Percentiles rank a stretch among this genome's conserved stretches.
These are phyloP conservation scores for Xanthoceras sorbifolium DNA, from an alignment of 345 rosid genomes.

Conservation along the genomic window DNA sequence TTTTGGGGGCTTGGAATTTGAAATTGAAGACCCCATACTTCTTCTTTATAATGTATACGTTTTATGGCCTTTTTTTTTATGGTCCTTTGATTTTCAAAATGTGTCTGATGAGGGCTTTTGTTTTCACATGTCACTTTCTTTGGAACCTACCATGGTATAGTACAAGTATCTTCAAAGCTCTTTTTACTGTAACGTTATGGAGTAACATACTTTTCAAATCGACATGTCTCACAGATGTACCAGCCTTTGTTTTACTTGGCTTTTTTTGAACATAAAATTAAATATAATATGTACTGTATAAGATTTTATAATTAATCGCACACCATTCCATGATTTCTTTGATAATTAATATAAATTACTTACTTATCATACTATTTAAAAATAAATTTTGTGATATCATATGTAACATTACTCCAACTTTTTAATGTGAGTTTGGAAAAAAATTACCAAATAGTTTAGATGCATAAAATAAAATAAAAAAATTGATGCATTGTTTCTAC, in stretches of 20 bases:
- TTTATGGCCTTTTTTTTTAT: slow-evolving; percentile 7
- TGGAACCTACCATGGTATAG: background rate
- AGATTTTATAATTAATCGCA: too few relatives aligned
- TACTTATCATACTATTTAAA: too few relatives aligned
- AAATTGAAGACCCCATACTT: slow-evolving; percentile 20
- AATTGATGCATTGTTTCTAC: too few relatives aligned
- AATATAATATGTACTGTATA: too few relatives aligned
- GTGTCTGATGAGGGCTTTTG: background rate
- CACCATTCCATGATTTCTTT: too few relatives aligned
- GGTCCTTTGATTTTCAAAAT: slow-evolving; percentile 13
- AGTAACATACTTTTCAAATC: background rate
- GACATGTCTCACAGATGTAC: background rate
- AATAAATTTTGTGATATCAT: too few relatives aligned
- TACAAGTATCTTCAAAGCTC: background rate
- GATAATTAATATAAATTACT: too few relatives aligned
- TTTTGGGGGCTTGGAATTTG: slow-evolving; percentile 10
- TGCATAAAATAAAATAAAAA: too few relatives aligned
- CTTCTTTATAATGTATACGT: background rate
- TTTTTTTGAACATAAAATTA: too few relatives aligned
- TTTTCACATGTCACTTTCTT: slow-evolving; percentile 23
- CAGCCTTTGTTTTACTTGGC: too few relatives aligned
- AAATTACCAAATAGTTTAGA: too few relatives aligned
- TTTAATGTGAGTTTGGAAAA: background rate
- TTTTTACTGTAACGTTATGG: background rate
- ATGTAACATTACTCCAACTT: background rate